Conservation (phyloP, 805 yeast genomes). For the Ogataea ganodermae region DNA sequence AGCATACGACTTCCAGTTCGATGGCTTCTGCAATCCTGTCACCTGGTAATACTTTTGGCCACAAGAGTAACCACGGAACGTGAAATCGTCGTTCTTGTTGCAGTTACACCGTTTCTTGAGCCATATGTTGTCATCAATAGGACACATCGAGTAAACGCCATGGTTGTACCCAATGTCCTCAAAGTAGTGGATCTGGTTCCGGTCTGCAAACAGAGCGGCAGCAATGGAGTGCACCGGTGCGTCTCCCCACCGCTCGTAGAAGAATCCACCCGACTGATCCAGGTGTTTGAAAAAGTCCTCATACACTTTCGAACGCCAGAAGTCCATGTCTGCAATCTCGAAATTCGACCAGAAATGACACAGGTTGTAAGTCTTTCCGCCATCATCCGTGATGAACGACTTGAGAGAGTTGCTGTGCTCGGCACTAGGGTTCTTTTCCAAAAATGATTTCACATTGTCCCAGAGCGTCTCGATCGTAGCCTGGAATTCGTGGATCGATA, state of each 20-base stretch:
- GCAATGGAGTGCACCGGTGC: constrained; percentile 89
- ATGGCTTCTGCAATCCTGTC: constrained; percentile 30
- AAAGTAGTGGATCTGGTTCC: constrained; percentile 64
- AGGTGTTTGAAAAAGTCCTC: constrained; percentile 59
- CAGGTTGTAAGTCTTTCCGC: constrained; percentile 63
- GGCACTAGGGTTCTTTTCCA: constrained; percentile 43
- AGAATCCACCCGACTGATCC: constrained; percentile 75
- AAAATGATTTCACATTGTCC: constrained; percentile 52
- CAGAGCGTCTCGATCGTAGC: constrained; percentile 61
- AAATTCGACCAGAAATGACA: constrained; percentile 87
- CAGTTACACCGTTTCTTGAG: constrained; percentile 39
- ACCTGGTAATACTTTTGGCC: constrained; percentile 35
- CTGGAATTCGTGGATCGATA: constrained; percentile 62
- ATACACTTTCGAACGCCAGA: constrained; percentile 62
- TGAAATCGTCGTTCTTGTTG: constrained; percentile 42
- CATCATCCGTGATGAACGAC: constrained; percentile 63
- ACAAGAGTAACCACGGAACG: constrained; percentile 39
- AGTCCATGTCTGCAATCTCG: constrained; percentile 71
- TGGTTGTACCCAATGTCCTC: constrained; percentile 77
- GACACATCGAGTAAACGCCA: constrained; percentile 48
- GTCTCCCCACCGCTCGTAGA: constrained; percentile 91
- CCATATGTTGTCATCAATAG: constrained; percentile 35
- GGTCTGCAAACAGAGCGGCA: constrained; percentile 58
- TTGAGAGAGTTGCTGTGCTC: constrained; percentile 51
- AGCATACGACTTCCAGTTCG: constrained; percentile 31